phyloP scores from a whole-genome alignment of 176 grass and related monocot genomes.

The Paspalum notatum region DNA sequence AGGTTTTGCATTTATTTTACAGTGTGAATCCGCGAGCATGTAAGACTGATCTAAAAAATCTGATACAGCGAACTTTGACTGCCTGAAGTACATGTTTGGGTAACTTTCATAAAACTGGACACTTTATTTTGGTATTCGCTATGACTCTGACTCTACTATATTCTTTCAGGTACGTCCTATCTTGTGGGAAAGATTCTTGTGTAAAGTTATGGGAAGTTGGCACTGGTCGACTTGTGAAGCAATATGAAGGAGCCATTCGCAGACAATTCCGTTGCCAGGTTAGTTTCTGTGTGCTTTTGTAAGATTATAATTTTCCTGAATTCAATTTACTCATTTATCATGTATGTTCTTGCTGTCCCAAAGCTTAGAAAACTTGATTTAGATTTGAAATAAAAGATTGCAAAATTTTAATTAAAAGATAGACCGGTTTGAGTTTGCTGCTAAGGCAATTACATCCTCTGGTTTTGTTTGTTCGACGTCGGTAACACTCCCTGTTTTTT shows the following conservation, averaged over 20 bases:
- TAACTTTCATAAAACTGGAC: constrained; percentile 3
- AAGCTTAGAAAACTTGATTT: background rate
- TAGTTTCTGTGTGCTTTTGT: constrained; percentile 11
- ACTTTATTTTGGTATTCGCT: constrained; percentile 18
- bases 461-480: no score
- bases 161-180: constrained; percentile 76
- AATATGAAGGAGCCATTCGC: constrained; percentile 79
- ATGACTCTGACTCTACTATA: background rate
- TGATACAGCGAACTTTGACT: constrained; percentile 6
- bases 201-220: constrained; percentile 95
- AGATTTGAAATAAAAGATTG: background rate
- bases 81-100: background rate
- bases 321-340: constrained; percentile 16
- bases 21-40: constrained; percentile 8
- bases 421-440: constrained; percentile 13
- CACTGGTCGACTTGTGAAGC: constrained; percentile 78
- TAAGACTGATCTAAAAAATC: constrained; percentile 10
- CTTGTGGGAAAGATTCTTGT: constrained; percentile 88
- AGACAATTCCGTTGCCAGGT: constrained; percentile 85
- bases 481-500: no score
- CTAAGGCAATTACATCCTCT: background rate
- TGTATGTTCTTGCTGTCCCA: background rate
- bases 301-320: constrained; percentile 12
- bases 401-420: background rate
- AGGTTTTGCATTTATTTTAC: background rate